Percentiles rank a stretch among this genome's conserved stretches.
These are phyloP conservation scores for Kurtzmaniella quercitrusa DNA, from an alignment of 1,139 yeast species.

Conservation along the genomic window DNA sequence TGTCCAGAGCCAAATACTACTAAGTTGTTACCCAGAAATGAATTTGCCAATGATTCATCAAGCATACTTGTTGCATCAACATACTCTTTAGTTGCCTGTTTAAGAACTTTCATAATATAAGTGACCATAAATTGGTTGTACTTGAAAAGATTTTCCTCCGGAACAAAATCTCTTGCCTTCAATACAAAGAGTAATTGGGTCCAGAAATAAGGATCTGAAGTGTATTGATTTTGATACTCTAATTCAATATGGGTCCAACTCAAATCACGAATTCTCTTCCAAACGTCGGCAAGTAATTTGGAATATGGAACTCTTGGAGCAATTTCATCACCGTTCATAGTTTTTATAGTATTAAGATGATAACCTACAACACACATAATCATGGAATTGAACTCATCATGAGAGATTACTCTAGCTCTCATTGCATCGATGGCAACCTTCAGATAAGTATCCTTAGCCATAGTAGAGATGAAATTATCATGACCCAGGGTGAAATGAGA, in stretches of 20 bases:
- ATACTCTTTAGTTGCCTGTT: background rate
- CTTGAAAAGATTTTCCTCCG: constrained; percentile 6
- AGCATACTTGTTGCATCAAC: background rate
- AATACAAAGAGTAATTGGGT: background rate
- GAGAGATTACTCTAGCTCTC: background rate
- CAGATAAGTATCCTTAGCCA: constrained; percentile 15
- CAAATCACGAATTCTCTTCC: background rate
- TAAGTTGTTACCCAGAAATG: background rate
- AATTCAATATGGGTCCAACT: constrained; percentile 2
- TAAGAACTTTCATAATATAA: constrained; percentile 10
- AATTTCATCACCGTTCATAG: background rate
- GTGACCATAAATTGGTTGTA: constrained; percentile 22
- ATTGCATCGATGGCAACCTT: constrained; percentile 9
- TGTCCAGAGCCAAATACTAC: background rate
- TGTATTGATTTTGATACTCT: background rate
- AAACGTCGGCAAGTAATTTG: background rate
- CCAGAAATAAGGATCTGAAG: background rate
- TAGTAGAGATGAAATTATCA: constrained; percentile 30
- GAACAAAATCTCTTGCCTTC: background rate
- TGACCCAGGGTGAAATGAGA: constrained; percentile 42
- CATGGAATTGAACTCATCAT: constrained; percentile 16
- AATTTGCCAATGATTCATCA: background rate
- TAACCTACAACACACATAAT: constrained; percentile 28
- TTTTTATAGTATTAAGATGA: constrained; percentile 11
- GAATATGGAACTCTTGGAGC: background rate